Evolutionary conservation across 192 early-diverging fungal genomes (phyloP).

Genomic region (Backusella parvicylindrica): DNA sequence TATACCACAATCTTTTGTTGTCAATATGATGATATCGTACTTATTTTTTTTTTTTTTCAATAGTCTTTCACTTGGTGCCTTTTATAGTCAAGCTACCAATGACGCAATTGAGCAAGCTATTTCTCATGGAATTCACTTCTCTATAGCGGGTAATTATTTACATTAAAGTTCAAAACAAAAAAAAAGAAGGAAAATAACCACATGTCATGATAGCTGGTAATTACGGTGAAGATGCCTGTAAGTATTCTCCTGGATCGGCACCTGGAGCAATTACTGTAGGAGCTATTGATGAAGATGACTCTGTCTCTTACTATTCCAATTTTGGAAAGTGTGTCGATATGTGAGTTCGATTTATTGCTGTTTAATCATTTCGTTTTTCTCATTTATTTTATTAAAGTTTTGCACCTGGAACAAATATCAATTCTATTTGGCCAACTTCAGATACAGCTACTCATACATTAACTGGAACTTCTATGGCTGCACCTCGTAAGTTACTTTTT

Average conservation of each 20-base stretch:
- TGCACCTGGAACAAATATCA: slow-evolving; percentile 50
- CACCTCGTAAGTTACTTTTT: slow-evolving; percentile 56
- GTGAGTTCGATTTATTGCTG: slow-evolving; percentile 15
- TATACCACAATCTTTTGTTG: neutral
- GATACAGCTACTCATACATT: slow-evolving; percentile 50
- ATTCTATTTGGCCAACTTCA: slow-evolving; percentile 58
- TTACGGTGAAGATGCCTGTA: slow-evolving; percentile 54
- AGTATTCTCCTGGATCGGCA: slow-evolving; percentile 53
- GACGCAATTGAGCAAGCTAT: slow-evolving; percentile 48
- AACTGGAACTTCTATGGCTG: slow-evolving; percentile 82
- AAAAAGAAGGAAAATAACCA: neutral
- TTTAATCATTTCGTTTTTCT: neutral
- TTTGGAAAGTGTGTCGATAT: slow-evolving; percentile 54
- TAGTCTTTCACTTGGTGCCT: slow-evolving; percentile 53
- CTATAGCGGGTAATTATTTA: slow-evolving; percentile 37
- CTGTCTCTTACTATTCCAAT: slow-evolving; percentile 52
- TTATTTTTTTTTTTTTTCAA: neutral
- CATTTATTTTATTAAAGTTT: slow-evolving; percentile 14
- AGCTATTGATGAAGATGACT: slow-evolving; percentile 60
- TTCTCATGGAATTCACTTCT: slow-evolving; percentile 44
- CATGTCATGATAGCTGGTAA: slow-evolving; percentile 45
- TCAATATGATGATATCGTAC: neutral
- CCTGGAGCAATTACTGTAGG: slow-evolving; percentile 51
- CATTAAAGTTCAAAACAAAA: neutral
- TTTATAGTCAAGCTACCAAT: slow-evolving; percentile 44